Conservation (phyloP, 2,329 filamentous ascomycete genomes). For the Phaeomoniella chlamydospora region DNA sequence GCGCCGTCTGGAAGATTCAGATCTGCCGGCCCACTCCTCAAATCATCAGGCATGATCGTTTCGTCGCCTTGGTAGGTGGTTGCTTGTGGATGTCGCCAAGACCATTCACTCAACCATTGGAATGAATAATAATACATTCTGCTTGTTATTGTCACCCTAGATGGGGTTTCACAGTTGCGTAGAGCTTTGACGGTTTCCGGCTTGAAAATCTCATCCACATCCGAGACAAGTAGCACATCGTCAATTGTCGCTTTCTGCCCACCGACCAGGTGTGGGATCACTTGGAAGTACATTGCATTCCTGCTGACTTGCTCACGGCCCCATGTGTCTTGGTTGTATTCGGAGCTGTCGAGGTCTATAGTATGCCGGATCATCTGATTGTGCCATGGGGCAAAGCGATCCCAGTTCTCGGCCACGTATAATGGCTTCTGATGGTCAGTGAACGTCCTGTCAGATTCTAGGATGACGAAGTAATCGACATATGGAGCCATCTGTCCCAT, state of each 20-base stretch:
- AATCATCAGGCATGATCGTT: constrained; percentile 40
- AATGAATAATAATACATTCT: constrained; percentile 45
- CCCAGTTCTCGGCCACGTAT: constrained; percentile 36
- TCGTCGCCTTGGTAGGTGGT: constrained; percentile 36
- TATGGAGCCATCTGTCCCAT: constrained; percentile 41
- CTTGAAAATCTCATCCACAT: constrained; percentile 45
- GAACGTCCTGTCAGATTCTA: constrained; percentile 45
- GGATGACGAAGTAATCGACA: constrained; percentile 52
- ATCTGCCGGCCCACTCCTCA: no score
- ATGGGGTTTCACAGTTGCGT: constrained; percentile 37
- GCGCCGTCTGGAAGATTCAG: constrained; percentile 30
- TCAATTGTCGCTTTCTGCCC: constrained; percentile 26
- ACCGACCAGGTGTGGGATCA: constrained; percentile 34
- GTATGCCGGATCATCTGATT: constrained; percentile 48
- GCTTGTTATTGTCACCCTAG: constrained; percentile 35
- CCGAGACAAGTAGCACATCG: constrained; percentile 45
- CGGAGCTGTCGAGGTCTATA: constrained; percentile 18
- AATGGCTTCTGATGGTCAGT: constrained; percentile 42
- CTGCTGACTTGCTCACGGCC: no score
- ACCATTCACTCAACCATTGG: no score
- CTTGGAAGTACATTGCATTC: constrained; percentile 43
- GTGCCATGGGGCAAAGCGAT: constrained; percentile 36
- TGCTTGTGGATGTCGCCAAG: constrained; percentile 43
- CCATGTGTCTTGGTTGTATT: constrained; percentile 26
- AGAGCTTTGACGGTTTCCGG: constrained; percentile 35